Base-by-base conservation (phyloP, 2,329 filamentous ascomycete species). In the Dactylonectria estremocensis region DNA sequence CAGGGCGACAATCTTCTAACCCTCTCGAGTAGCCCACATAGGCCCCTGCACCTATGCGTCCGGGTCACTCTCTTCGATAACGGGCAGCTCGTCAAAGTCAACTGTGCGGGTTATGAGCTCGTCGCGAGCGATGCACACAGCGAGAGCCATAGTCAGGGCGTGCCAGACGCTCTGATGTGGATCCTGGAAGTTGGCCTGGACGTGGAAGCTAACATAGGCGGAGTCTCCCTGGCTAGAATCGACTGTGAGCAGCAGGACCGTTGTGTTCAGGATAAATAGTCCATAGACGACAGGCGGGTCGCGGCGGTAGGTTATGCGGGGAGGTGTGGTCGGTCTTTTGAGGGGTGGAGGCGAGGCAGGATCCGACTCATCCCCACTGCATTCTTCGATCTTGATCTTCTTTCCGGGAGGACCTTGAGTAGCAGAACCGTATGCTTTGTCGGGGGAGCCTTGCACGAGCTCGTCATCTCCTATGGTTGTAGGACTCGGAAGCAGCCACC, bases 91-190 rank as follows among this genome's bases (percentile, higher is more conserved):
- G 55, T 81, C 77, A 74, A 84, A 84, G 66, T 83, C 80, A 2
- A 73, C 74, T 20, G 70, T 55, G 49, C 80, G 74, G 7, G 71
- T 63, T 52, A 78, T 80, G 61, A 84, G 73, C 60, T 83, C 80
- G 54, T 84, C 82, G 14, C 83, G 77, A 4, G 83, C 83, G 60
- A 81, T 69, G 60, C 83, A 84, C 2, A 79, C 77, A 11, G 78
- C 78, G 22, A 83, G 77, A 9, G 82, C 83, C 10, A 83, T 61
- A 4, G 83, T 84, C 43, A 85, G 70, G 2, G 82, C 83, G 68
- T 85, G 84, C 83, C 83, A 85, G 22, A 85, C 78, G 59, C 82
- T 80, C 70, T 84, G 82, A 18, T 78, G 74, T 11, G 74, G 74
- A 49, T 83, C 78, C 58, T 77, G 74, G 50, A 85, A 83, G 52